phyloP scores from a whole-genome alignment of 2,329 filamentous ascomycete species.

The Fusarium pininemorale region DNA sequence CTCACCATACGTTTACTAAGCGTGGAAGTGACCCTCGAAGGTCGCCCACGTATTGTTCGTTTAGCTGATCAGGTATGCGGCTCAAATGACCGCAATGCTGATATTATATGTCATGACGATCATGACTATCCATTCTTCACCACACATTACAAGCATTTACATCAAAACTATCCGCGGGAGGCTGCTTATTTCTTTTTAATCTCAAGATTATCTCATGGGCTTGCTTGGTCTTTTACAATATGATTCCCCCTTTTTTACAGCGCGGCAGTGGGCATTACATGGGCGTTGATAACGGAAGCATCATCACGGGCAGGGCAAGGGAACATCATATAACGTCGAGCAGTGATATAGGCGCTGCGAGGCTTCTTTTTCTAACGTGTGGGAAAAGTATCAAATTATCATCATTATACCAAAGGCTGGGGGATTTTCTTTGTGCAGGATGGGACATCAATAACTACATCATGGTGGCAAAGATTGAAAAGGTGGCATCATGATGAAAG shows the following conservation, averaged over 20 bases:
- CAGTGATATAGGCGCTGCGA: conserved; percentile 6
- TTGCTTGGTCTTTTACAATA: conserved; percentile 32
- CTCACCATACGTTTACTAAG: conserved; percentile 46
- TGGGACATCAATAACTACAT: background rate
- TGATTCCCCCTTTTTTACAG: conserved; percentile 27
- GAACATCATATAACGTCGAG: conserved; percentile 4
- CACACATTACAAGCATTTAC: background rate
- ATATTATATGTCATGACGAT: background rate
- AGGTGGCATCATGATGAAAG: background rate
- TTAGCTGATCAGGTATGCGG: background rate
- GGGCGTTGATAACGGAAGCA: conserved; percentile 36
- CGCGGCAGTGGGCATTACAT: conserved; percentile 31
- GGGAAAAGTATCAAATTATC: conserved; percentile 20
- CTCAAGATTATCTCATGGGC: conserved; percentile 2
- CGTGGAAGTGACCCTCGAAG: conserved; percentile 29
- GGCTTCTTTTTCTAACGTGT: conserved; percentile 4
- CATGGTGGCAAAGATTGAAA: conserved; percentile 19
- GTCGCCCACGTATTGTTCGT: conserved; percentile 16
- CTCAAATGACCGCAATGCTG: background rate
- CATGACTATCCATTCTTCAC: background rate
- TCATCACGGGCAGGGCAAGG: conserved; percentile 8
- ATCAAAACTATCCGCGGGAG: background rate
- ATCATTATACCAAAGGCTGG: conserved; percentile 13
- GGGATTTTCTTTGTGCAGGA: background rate
- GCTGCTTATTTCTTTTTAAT: background rate